Percentiles rank a stretch among this genome's conserved stretches.
phyloP scores from a whole-genome alignment of 495 filamentous ascomycete species.

The Penicillium subrubescens region DNA sequence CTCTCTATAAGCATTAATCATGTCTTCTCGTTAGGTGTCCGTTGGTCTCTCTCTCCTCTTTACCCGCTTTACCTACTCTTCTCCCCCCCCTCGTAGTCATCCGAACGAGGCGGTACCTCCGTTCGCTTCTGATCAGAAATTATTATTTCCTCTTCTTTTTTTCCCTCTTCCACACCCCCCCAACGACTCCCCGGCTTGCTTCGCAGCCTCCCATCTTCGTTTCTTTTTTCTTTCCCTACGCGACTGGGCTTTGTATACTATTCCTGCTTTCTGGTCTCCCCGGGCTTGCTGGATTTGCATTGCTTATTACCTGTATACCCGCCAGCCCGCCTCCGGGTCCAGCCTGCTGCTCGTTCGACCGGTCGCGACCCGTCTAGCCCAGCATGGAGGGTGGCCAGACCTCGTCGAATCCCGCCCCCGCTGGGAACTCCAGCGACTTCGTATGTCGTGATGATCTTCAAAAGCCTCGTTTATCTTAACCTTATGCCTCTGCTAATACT shows the following conservation, averaged over 20 bases:
- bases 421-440: constrained; percentile 79
- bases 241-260: constrained; percentile 4
- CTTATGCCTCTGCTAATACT: constrained; percentile 24
- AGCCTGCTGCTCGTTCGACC: constrained; percentile 47
- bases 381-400: constrained; percentile 58
- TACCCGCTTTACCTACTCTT: constrained; percentile 14
- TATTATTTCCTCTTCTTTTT: constrained; percentile 19
- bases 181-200: not conserved
- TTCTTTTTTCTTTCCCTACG: constrained; percentile 17
- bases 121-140: constrained; percentile 12
- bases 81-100: constrained; percentile 9
- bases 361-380: constrained; percentile 53
- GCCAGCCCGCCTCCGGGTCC: constrained; percentile 20
- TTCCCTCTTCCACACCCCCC: constrained; percentile 20
- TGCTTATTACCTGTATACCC: constrained; percentile 4
- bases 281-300: constrained; percentile 9
- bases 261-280: constrained; percentile 21
- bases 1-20: constrained; percentile 1
- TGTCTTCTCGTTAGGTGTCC: too few relatives aligned
- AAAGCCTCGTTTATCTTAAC: not conserved
- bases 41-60: too few relatives aligned
- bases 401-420: constrained; percentile 50
- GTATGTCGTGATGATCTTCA: constrained; percentile 49
- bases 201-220: not conserved
- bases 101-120: constrained; percentile 6